Percentiles rank a stretch among this genome's conserved stretches.
Evolutionary conservation across 202 grass and related monocot species (phyloP).

Genomic region (Hordeum pubiflorum): DNA sequence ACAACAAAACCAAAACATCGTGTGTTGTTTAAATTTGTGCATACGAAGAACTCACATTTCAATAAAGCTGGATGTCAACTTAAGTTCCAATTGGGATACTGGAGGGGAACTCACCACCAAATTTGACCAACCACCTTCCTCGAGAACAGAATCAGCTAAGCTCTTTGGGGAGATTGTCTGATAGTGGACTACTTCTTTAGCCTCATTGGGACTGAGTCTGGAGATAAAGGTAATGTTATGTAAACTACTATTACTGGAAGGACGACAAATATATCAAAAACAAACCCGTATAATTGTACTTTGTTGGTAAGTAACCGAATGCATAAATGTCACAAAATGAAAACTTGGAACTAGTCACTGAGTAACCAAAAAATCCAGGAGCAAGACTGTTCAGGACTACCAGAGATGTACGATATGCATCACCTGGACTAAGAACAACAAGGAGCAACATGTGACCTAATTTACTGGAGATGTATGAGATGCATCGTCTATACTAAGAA

Average conservation of each 20-base stretch:
- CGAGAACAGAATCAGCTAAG: conserved; percentile 68
- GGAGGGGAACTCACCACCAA: conserved; percentile 53
- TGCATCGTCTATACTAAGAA: neutral
- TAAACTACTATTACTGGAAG: neutral
- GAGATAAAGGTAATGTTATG: conserved; percentile 7
- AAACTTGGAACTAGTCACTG: neutral
- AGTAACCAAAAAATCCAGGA: conserved; percentile 1
- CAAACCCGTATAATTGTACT: neutral
- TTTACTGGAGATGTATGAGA: neutral
- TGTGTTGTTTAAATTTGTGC: neutral
- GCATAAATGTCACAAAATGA: neutral
- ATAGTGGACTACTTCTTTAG: conserved; percentile 72
- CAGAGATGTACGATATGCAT: neutral
- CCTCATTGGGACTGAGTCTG: conserved; percentile 48
- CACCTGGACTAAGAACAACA: neutral
- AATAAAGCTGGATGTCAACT: conserved; percentile 12
- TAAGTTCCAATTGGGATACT: conserved; percentile 15
- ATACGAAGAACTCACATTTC: neutral
- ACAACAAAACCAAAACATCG: conserved; percentile 25
- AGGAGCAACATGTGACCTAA: neutral
- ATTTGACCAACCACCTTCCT: conserved; percentile 88
- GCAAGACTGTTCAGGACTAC: neutral
- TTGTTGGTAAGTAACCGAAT: conserved; percentile 1
- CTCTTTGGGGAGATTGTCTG: conserved; percentile 58
- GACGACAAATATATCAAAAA: neutral